Conservation (phyloP, 805 yeast genomes). For the Candida ipomoeae region DNA sequence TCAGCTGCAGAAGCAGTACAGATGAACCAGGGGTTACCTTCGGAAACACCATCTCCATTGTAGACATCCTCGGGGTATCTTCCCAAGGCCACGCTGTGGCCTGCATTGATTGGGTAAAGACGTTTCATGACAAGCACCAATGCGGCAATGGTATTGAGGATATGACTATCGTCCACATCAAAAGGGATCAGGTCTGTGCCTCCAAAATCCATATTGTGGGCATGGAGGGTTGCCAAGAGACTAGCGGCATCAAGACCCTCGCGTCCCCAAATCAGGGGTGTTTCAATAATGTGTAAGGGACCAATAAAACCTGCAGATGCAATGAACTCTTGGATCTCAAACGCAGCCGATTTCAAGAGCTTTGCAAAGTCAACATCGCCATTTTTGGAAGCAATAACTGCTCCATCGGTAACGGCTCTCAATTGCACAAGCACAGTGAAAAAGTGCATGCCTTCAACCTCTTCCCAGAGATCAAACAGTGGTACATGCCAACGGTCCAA, state of each 20-base stretch:
- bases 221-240: slow-evolving; percentile 49
- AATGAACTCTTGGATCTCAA: slow-evolving; percentile 36
- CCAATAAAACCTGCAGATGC: slow-evolving; percentile 36
- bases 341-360: slow-evolving; percentile 15
- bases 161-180: slow-evolving; percentile 52
- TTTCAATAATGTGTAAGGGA: slow-evolving; percentile 40
- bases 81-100: slow-evolving; percentile 69
- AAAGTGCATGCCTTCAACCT: slow-evolving; percentile 67
- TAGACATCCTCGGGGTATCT: slow-evolving; percentile 91
- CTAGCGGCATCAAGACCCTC: slow-evolving; percentile 79
- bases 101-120: slow-evolving; percentile 71
- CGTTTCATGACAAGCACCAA: slow-evolving; percentile 65
- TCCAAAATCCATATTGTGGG: slow-evolving; percentile 38
- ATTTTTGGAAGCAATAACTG: slow-evolving; percentile 30
- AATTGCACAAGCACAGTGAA: slow-evolving; percentile 76
- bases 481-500: slow-evolving; percentile 53
- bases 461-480: slow-evolving; percentile 96
- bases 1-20: slow-evolving; percentile 69
- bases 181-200: slow-evolving; percentile 49
- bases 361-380: not conserved
- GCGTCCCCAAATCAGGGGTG: slow-evolving; percentile 52
- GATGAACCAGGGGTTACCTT: slow-evolving; percentile 94
- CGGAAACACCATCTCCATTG: slow-evolving; percentile 65
- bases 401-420: slow-evolving; percentile 60
- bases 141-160: slow-evolving; percentile 60